Base-by-base conservation (phyloP, 192 early-diverging fungal species). In the Chytriomyces hyalinus region DNA sequence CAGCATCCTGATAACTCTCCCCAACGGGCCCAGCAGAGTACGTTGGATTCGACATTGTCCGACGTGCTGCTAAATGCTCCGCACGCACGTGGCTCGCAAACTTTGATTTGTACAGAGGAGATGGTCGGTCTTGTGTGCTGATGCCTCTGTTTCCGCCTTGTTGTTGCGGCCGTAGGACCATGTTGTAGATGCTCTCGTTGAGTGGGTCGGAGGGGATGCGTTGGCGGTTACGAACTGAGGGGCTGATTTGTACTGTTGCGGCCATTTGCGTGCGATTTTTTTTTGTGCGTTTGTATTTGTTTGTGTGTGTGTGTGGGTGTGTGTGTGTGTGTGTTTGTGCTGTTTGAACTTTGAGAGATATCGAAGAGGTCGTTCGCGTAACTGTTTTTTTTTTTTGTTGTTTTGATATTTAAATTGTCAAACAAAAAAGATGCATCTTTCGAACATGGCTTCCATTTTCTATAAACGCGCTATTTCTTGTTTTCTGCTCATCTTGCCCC, bases 161-260 rank as follows among this genome's bases (percentile, higher is more conserved):
- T 36, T 36, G 36, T 4, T 36, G 36, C 36, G 73, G 79, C 26
- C 74, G 57, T 7, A 79, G 51, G 46, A 84, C 82, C 66, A 84
- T 68, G 65, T 82, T 77, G 61, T 84, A 80, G 59, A 84, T 79
- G 49, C 73, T 84, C 61, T 84, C 83, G 46, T 84, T 74, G 13
- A 80, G 64, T 0, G 77, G 80, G 46, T 80, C 78, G 28, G 62
- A 49, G 17, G 82, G 82, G 50, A 83, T 61, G 6, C 75, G 28
- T 36, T 65, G 67, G 50, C 71, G 71, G 17, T n/a, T 20, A 26
- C 46, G 22, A 53, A 15, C 1, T 13, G 65, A 10, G 15, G 44
- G 66, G 8, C 43, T 66, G 64, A 66, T 76, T 63, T 74, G 73
- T 13, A 76, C 50, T 10, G 74, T 77, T 57, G 76, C 76, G 57